A percentile compares a stretch with the other conserved stretches of the same genome.
phyloP scores from a whole-genome alignment of 176 grass and related monocot genomes.

The Dactylis glomerata region DNA sequence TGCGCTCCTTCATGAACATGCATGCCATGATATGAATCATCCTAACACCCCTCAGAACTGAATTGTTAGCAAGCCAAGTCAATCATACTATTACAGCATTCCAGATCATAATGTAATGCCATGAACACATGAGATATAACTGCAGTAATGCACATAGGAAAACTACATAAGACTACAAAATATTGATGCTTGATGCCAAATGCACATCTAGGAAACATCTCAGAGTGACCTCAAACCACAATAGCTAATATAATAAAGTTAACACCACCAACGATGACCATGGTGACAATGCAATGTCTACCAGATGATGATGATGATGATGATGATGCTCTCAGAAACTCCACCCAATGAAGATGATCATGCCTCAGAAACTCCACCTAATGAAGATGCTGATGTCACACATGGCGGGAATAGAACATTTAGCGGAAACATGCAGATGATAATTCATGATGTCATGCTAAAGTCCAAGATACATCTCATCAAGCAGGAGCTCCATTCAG shows the following conservation, averaged over 20 bases:
- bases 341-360: slow-evolving; percentile 50
- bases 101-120: slow-evolving; percentile 31
- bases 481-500: slow-evolving; percentile 46
- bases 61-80: slow-evolving; percentile 14
- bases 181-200: slow-evolving; percentile 38
- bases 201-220: slow-evolving; percentile 52
- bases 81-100: slow-evolving; percentile 46
- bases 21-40: slow-evolving; percentile 73
- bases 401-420: slow-evolving; percentile 46
- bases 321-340: slow-evolving; percentile 38
- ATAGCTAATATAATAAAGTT: slow-evolving; percentile 25
- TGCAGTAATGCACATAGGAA: neutral
- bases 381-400: slow-evolving; percentile 57
- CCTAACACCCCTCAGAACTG: neutral
- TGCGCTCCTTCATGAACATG: slow-evolving; percentile 46
- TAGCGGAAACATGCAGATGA: slow-evolving; percentile 58
- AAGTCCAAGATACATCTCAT: slow-evolving; percentile 65
- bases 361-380: slow-evolving; percentile 32
- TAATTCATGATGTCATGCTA: slow-evolving; percentile 53
- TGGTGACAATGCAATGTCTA: slow-evolving; percentile 67
- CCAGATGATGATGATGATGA: slow-evolving; percentile 60
- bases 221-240: slow-evolving; percentile 34
- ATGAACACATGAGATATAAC: slow-evolving; percentile 38
- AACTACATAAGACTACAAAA: slow-evolving; percentile 35
- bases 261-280: slow-evolving; percentile 32